A percentile compares a stretch with the other conserved stretches of the same genome.
These are phyloP conservation scores for Hyphopichia pseudoburtonii DNA, from an alignment of 1,139 yeast species.

Conservation along the genomic window DNA sequence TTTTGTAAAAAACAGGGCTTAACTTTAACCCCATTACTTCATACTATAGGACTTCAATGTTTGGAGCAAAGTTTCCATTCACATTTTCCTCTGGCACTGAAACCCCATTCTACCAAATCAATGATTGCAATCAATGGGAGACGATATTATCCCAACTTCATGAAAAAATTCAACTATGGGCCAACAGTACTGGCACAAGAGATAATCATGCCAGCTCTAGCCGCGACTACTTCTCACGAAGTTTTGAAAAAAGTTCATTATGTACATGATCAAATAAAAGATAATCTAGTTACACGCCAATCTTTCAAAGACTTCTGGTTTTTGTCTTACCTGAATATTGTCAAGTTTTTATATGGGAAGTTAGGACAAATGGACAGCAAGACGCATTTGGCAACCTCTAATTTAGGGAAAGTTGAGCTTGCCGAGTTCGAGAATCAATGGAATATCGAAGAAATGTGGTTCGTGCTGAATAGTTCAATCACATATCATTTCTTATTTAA, in stretches of 20 bases:
- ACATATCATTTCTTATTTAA: slow-evolving; percentile 1
- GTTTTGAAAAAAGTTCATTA: not conserved
- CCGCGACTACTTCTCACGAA: not conserved
- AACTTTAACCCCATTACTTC: slow-evolving; percentile 1
- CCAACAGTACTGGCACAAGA: not conserved
- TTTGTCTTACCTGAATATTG: not conserved
- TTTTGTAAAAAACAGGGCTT: not conserved
- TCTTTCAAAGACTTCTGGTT: not conserved
- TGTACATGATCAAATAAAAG: not conserved
- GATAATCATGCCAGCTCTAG: not conserved
- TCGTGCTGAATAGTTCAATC: slow-evolving; percentile 1
- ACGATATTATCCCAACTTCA: not conserved
- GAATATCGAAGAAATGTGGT: slow-evolving; percentile 3
- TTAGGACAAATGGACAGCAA: not conserved
- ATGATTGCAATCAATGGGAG: slow-evolving; percentile 1
- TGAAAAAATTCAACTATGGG: slow-evolving; percentile 1
- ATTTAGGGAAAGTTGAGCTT: not conserved
- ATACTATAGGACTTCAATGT: not conserved
- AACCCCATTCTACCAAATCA: not conserved
- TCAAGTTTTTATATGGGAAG: not conserved
- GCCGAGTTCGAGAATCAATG: not conserved
- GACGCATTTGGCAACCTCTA: not conserved
- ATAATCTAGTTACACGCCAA: not conserved
- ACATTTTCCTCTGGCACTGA: not conserved
- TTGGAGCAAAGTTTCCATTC: not conserved